phyloP scores from a whole-genome alignment of 2,329 filamentous ascomycete genomes.

The Epichloe elymi region DNA sequence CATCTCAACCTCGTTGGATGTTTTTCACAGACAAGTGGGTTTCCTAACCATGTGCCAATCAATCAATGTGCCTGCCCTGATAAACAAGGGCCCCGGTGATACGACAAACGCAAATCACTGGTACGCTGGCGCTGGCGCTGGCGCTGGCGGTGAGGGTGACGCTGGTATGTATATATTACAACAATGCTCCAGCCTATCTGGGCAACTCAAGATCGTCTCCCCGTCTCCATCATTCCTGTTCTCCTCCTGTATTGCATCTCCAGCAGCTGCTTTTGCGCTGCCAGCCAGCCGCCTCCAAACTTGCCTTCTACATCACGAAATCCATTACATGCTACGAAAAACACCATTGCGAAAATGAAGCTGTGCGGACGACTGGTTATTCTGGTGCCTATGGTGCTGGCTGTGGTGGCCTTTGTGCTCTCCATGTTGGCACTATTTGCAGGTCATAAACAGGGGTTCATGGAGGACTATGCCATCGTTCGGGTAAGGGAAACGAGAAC shows the following conservation, averaged over 20 bases:
- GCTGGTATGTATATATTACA: not conserved
- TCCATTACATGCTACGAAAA: not conserved
- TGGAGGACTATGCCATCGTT: constrained; percentile 29
- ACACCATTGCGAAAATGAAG: constrained; percentile 1
- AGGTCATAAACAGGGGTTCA: constrained; percentile 26
- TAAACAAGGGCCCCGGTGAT: not conserved
- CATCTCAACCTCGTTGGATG: too few relatives aligned
- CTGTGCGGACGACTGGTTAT: constrained; percentile 13
- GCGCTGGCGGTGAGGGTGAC: not conserved
- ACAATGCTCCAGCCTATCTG: not conserved
- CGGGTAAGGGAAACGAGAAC: constrained; percentile 17
- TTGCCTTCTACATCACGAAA: not conserved
- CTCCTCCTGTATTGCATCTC: not conserved
- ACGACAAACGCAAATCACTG: not conserved
- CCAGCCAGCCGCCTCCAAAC: not conserved
- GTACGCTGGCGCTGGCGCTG: not conserved
- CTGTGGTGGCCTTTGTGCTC: constrained; percentile 26
- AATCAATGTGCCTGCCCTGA: not conserved
- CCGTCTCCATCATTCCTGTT: not conserved
- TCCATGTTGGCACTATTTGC: constrained; percentile 27
- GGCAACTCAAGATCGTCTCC: not conserved
- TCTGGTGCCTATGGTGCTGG: constrained; percentile 23
- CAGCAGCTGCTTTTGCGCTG: not conserved
- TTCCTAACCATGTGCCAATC: too few relatives aligned
- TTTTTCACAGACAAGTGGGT: too few relatives aligned